phyloP scores from a whole-genome alignment of 148 eudicot species.

The Rhododendron simsii region DNA sequence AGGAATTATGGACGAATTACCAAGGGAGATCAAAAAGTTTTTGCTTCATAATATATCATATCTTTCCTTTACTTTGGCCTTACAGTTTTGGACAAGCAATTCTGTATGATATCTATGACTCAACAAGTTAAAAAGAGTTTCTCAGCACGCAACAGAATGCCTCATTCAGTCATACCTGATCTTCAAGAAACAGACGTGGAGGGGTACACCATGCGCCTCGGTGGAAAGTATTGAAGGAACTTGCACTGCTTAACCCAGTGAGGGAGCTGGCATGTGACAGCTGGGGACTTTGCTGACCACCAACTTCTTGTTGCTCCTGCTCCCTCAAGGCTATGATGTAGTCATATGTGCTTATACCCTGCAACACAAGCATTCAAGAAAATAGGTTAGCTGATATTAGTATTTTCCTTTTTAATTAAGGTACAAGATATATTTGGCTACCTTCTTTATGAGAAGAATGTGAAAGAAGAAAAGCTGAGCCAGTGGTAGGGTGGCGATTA shows the following conservation, averaged over 20 bases:
- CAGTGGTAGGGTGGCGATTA: constrained; percentile 86
- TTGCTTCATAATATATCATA: not conserved
- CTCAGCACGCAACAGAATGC: not conserved
- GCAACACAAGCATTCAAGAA: constrained; percentile 3
- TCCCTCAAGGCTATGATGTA: constrained; percentile 95
- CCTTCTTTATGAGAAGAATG: constrained; percentile 95
- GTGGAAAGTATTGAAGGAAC: constrained; percentile 82
- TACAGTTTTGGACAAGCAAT: not conserved
- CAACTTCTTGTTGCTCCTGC: constrained; percentile 84
- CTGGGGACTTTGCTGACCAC: constrained; percentile 94
- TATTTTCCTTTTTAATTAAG: not conserved
- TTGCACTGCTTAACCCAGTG: constrained; percentile 93
- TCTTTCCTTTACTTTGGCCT: not conserved
- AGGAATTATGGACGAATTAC: not conserved
- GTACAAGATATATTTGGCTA: constrained; percentile 12
- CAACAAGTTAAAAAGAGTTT: not conserved
- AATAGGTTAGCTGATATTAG: not conserved
- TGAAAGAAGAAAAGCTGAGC: constrained; percentile 99
- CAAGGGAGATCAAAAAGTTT: not conserved
- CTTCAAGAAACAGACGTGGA: constrained; percentile 88
- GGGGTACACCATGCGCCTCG: constrained; percentile 97
- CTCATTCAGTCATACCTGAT: constrained; percentile 49
- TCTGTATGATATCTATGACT: not conserved
- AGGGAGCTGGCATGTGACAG: constrained; percentile 92
- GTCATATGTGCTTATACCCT: constrained; percentile 98